Conservation (phyloP, 305 asterid species). For the Fraxinus baroniana region DNA sequence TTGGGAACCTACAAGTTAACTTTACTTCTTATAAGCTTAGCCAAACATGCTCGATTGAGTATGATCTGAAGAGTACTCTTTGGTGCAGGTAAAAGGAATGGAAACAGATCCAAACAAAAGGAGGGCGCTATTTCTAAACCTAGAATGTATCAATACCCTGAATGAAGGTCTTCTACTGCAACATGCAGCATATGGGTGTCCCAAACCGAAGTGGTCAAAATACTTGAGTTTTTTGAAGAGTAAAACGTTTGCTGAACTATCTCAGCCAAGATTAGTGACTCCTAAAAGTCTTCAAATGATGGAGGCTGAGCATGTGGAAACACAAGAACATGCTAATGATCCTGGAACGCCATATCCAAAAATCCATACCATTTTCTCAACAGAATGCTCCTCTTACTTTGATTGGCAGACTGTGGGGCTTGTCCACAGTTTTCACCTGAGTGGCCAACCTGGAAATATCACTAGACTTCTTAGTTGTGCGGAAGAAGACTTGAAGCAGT, state of each 20-base stretch:
- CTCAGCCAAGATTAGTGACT: slow-evolving; percentile 66
- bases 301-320: slow-evolving; percentile 42
- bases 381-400: slow-evolving; percentile 85
- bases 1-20: not conserved
- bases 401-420: slow-evolving; percentile 99
- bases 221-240: slow-evolving; percentile 89
- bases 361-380: slow-evolving; percentile 88
- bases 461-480: slow-evolving; percentile 91
- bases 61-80: not conserved
- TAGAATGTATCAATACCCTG: slow-evolving; percentile 80
- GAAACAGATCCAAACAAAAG: slow-evolving; percentile 63
- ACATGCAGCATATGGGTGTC: slow-evolving; percentile 76
- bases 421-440: slow-evolving; percentile 77
- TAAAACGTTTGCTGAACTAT: slow-evolving; percentile 75
- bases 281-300: slow-evolving; percentile 61
- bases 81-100: slow-evolving; percentile 64
- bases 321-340: slow-evolving; percentile 49
- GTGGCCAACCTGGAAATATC: slow-evolving; percentile 93
- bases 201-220: slow-evolving; percentile 85
- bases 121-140: slow-evolving; percentile 61
- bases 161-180: slow-evolving; percentile 84
- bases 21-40: not conserved
- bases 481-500: slow-evolving; percentile 80
- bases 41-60: not conserved
- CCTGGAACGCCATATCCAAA: slow-evolving; percentile 62